Conservation (phyloP, 2,329 filamentous ascomycete genomes). For the Cladorrhinum sp. region DNA sequence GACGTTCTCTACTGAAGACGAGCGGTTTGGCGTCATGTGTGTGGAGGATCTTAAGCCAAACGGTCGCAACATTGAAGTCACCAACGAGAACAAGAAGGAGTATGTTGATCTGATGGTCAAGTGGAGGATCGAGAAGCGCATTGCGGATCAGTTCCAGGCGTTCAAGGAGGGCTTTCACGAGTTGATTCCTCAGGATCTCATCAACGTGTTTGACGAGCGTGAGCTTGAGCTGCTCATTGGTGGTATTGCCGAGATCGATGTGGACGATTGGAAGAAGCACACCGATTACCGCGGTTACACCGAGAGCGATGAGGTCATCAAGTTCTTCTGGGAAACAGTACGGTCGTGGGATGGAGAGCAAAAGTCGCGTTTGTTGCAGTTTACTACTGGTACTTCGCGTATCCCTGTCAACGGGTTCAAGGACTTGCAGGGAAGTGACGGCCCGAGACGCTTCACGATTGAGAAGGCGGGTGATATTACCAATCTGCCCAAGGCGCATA, state of each 20-base stretch:
- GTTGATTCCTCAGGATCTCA: constrained; percentile 90
- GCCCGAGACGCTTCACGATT: constrained; percentile 92
- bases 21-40: constrained; percentile 90
- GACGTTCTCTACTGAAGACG: constrained; percentile 95
- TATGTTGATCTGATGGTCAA: constrained; percentile 98
- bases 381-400: constrained; percentile 93
- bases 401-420: constrained; percentile 99
- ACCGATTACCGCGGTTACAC: constrained; percentile 99
- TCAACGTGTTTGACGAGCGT: constrained; percentile 98
- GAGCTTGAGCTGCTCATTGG: constrained; percentile 95
- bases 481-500: constrained; percentile 94
- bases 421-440: constrained; percentile 95
- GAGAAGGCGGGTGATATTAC: constrained; percentile 91
- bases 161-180: constrained; percentile 98
- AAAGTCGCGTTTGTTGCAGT: constrained; percentile 92
- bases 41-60: constrained; percentile 91
- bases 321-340: constrained; percentile 98
- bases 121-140: constrained; percentile 98
- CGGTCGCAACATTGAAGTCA: constrained; percentile 90
- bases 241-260: constrained; percentile 99
- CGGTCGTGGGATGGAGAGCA: constrained; percentile 97
- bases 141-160: constrained; percentile 96
- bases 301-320: constrained; percentile 93
- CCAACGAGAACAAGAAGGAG: constrained; percentile 98
- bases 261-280: constrained; percentile 99